Percentiles rank a stretch among this genome's conserved stretches.
Conservation (phyloP, 2,329 filamentous ascomycete genomes). For the Aspergillus nomiae region DNA sequence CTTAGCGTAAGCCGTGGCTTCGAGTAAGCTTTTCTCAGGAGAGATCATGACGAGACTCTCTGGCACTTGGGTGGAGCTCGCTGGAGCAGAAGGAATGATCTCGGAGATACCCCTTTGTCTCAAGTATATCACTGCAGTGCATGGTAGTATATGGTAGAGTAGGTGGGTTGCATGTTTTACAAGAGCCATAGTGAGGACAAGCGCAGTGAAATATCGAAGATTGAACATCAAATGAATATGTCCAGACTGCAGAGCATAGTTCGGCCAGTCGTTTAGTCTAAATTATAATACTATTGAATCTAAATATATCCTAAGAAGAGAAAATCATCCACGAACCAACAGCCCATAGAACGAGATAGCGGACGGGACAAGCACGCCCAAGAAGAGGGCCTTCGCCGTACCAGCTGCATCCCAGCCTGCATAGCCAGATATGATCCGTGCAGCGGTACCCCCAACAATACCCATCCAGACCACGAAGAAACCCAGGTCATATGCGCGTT, state of each 20-base stretch:
- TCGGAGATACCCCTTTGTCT: background rate
- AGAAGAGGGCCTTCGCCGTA: conserved; percentile 17
- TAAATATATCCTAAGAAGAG: background rate
- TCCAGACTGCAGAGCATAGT: background rate
- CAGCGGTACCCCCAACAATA: conserved; percentile 26
- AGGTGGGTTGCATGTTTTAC: too few relatives aligned
- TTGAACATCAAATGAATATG: background rate
- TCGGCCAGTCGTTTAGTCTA: background rate
- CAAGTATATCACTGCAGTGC: background rate
- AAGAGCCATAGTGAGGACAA: background rate
- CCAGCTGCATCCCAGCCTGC: conserved; percentile 17
- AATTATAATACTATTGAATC: background rate
- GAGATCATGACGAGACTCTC: background rate
- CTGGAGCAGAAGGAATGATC: background rate
- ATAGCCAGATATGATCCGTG: conserved; percentile 16
- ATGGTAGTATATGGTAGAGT: background rate
- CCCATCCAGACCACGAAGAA: conserved; percentile 37
- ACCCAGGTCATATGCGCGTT: conserved; percentile 29
- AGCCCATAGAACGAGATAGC: conserved; percentile 22
- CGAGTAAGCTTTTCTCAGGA: too few relatives aligned
- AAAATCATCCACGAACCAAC: conserved; percentile 13
- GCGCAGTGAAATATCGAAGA: background rate
- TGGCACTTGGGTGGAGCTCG: background rate
- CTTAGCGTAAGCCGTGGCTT: background rate
- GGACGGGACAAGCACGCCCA: conserved; percentile 17